phyloP scores from a whole-genome alignment of 2,329 filamentous ascomycete genomes.

The Xylariomycetidae sp. region DNA sequence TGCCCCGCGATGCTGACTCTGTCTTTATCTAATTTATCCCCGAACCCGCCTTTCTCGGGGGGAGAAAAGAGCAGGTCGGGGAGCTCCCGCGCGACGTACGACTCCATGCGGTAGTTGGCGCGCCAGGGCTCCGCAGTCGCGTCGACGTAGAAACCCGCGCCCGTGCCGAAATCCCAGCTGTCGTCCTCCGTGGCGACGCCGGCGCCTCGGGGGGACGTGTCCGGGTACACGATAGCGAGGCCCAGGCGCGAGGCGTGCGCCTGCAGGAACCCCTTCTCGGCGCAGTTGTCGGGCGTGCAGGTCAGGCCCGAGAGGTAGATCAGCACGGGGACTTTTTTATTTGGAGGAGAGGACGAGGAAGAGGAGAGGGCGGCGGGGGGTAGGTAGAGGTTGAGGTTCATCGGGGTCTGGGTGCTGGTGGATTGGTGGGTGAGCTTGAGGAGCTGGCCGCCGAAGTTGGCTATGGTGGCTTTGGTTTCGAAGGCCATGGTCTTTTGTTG shows the following conservation, averaged over 20 bases:
- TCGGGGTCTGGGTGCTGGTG: slow-evolving; percentile 73
- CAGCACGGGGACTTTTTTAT: slow-evolving; percentile 74
- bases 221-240: slow-evolving; percentile 91
- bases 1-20: slow-evolving; percentile 86
- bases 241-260: slow-evolving; percentile 71
- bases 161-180: slow-evolving; percentile 84
- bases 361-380: slow-evolving; percentile 61
- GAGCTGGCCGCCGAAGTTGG: slow-evolving; percentile 89
- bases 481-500: slow-evolving; percentile 62
- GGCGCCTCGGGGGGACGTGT: slow-evolving; percentile 87
- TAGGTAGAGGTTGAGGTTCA: slow-evolving; percentile 90
- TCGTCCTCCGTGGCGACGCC: slow-evolving; percentile 81
- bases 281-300: slow-evolving; percentile 84
- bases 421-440: slow-evolving; percentile 90
- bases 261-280: slow-evolving; percentile 88
- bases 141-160: slow-evolving; percentile 92
- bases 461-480: slow-evolving; percentile 83
- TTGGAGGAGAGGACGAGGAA: slow-evolving; percentile 36
- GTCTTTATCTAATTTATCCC: slow-evolving; percentile 59
- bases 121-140: slow-evolving; percentile 71
- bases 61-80: slow-evolving; percentile 65
- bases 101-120: slow-evolving; percentile 88
- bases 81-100: slow-evolving; percentile 86
- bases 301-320: slow-evolving; percentile 93
- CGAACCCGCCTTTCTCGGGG: slow-evolving; percentile 49